Conservation (phyloP, 768 basidiomycete genomes). For the Kwoniella bestiolae region DNA sequence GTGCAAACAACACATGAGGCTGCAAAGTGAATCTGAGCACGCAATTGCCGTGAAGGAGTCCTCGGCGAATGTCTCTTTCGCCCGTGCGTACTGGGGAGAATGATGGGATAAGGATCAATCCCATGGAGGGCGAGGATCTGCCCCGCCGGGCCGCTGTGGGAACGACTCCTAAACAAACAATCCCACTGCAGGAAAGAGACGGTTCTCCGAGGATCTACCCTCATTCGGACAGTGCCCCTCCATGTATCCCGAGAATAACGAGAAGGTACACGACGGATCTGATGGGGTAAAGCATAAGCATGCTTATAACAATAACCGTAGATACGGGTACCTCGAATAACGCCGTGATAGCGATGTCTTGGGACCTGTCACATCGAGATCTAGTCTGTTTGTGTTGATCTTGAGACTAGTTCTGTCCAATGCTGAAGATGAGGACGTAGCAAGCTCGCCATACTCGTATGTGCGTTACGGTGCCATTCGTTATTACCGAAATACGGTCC, state of each 20-base stretch:
- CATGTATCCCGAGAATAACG: background rate
- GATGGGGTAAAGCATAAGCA: background rate
- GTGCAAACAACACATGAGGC: no score
- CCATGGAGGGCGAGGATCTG: no score
- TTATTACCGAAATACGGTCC: background rate
- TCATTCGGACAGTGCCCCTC: background rate
- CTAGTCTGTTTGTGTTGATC: background rate
- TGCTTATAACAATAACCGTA: background rate
- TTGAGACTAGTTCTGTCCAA: no score
- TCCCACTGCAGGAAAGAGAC: background rate
- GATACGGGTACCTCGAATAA: background rate
- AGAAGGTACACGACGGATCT: background rate
- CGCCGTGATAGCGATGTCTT: background rate
- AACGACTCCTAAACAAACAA: background rate
- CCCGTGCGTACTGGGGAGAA: no score
- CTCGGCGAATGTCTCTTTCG: no score
- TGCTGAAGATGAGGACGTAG: no score
- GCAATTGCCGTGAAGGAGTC: no score
- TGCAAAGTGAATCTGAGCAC: no score
- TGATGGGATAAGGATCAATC: no score
- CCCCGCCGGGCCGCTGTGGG: no score
- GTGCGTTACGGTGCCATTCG: no score
- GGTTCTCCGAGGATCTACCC: background rate
- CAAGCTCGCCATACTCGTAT: no score
- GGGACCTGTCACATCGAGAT: background rate